phyloP scores from a whole-genome alignment of 768 basidiomycete species.

The Mrakia frigida region DNA sequence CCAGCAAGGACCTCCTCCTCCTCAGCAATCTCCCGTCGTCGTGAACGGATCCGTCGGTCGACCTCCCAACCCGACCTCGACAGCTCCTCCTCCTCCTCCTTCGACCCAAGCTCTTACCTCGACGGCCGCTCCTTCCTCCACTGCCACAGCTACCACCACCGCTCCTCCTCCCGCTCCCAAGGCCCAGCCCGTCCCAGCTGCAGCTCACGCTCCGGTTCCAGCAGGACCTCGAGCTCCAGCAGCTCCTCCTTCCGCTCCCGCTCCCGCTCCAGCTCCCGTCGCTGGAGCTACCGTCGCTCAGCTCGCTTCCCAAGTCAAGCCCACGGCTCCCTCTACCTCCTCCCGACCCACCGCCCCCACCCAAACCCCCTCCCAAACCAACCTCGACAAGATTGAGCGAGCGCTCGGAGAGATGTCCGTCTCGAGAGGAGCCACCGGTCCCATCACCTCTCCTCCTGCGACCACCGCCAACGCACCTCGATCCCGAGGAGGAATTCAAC shows the following conservation, averaged over 20 bases:
- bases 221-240: conserved; percentile 26
- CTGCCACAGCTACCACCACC: neutral
- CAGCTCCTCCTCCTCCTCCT: neutral
- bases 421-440: conserved; percentile 14
- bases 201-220: conserved; percentile 2
- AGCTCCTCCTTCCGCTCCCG: conserved; percentile 1
- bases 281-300: conserved; percentile 12
- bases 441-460: neutral
- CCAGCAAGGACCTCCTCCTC: conserved; percentile 3
- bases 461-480: neutral
- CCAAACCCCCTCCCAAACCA: conserved; percentile 13
- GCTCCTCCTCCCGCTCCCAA: conserved; percentile 2
- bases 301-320: conserved; percentile 13
- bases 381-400: conserved; percentile 33
- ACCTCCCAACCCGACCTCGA: neutral
- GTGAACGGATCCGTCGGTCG: conserved; percentile 2
- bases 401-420: conserved; percentile 32
- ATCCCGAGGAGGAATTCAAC: neutral
- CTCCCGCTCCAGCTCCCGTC: conserved; percentile 19
- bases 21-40: conserved; percentile 14
- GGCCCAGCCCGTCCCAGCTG: conserved; percentile 1
- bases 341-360: neutral
- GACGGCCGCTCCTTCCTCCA: conserved; percentile 1
- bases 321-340: conserved; percentile 1
- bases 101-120: neutral